A percentile compares a stretch with the other conserved stretches of the same genome.
Conservation (phyloP, 1,139 yeast genomes). For the Scheffersomyces lignicola region DNA sequence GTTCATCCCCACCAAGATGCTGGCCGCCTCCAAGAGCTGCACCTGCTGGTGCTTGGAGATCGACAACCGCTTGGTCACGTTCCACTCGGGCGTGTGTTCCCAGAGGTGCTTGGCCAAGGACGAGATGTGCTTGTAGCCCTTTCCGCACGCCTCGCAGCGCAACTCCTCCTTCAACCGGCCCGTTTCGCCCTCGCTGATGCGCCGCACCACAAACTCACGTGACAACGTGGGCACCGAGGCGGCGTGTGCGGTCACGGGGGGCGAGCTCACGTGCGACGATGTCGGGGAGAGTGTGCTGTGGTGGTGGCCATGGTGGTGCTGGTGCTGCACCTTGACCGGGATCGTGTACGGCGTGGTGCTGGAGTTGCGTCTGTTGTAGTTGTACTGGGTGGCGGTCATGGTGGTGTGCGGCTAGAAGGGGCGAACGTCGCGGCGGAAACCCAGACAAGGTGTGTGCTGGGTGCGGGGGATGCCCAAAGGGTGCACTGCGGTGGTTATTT, state of each 20-base stretch:
- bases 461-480: too few relatives aligned
- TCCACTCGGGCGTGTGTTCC: slow-evolving; percentile 93
- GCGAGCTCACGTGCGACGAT: slow-evolving; percentile 7
- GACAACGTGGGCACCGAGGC: slow-evolving; percentile 53
- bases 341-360: slow-evolving; percentile 35
- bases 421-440: not conserved
- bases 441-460: too few relatives aligned
- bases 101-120: slow-evolving; percentile 73
- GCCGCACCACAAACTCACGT: slow-evolving; percentile 74
- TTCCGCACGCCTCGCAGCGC: slow-evolving; percentile 87
- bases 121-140: slow-evolving; percentile 83
- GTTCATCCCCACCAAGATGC: slow-evolving; percentile 80
- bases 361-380: slow-evolving; percentile 35
- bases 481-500: too few relatives aligned
- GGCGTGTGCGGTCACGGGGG: slow-evolving; percentile 21
- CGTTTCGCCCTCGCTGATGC: slow-evolving; percentile 84
- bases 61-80: slow-evolving; percentile 72
- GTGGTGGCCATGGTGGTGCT: slow-evolving; percentile 13
- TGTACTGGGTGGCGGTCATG: slow-evolving; percentile 31
- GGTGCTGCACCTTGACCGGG: slow-evolving; percentile 31
- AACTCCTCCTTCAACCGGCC: slow-evolving; percentile 81
- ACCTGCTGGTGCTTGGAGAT: slow-evolving; percentile 93
- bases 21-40: slow-evolving; percentile 84
- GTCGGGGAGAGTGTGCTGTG: slow-evolving; percentile 4
- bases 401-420: slow-evolving; percentile 1